Conservation (phyloP, 345 rosid genomes). For the Acer yangbiense region DNA sequence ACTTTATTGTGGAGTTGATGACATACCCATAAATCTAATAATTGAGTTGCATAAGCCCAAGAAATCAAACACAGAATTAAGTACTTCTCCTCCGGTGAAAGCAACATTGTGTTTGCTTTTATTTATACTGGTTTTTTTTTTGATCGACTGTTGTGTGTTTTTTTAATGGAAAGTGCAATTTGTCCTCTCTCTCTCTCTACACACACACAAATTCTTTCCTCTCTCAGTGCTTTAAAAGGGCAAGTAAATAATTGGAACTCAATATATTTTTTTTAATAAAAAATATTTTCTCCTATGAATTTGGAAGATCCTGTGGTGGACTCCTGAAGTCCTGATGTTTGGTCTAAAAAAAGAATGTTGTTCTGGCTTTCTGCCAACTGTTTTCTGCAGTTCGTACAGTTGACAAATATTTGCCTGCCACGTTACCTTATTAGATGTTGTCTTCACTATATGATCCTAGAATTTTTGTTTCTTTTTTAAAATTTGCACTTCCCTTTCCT, state of each 20-base stretch:
- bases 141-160: conserved; percentile 15
- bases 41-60: conserved; percentile 32
- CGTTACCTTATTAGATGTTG: background rate
- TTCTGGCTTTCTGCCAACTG: background rate
- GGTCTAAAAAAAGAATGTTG: conserved; percentile 22
- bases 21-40: conserved; percentile 45
- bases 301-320: conserved; percentile 59
- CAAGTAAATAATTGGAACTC: conserved; percentile 5
- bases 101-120: conserved; percentile 22
- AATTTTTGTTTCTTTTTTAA: background rate
- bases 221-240: background rate
- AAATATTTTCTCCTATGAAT: conserved; percentile 51
- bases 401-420: conserved; percentile 12
- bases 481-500: background rate
- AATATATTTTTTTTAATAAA: background rate
- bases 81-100: conserved; percentile 19
- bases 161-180: conserved; percentile 35
- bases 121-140: conserved; percentile 13
- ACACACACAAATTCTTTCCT: background rate
- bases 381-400: conserved; percentile 4
- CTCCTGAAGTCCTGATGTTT: conserved; percentile 35
- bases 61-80: conserved; percentile 27
- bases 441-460: background rate
- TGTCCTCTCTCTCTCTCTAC: conserved; percentile 27
- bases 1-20: background rate